These are phyloP conservation scores for Nitzschia sp. DNA, from an alignment of 108 stramenopile genomes.

Conservation along the genomic window DNA sequence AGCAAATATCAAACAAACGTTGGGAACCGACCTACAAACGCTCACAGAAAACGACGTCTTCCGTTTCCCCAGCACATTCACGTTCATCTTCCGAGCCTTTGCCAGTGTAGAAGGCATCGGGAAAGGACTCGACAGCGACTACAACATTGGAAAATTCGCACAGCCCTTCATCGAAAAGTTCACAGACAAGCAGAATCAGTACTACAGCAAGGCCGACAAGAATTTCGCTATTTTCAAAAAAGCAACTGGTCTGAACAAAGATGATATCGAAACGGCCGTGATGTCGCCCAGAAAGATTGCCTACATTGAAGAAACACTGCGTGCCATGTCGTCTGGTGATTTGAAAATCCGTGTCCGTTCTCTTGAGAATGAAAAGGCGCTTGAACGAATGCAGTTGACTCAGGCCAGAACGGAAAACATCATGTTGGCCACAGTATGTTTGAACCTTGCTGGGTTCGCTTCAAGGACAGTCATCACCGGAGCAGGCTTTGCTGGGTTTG, in stretches of 20 bases:
- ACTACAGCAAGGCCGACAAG: slow-evolving; percentile 65
- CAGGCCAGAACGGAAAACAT: slow-evolving; percentile 80
- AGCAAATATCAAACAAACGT: slow-evolving; percentile 75
- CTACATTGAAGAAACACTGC: slow-evolving; percentile 90
- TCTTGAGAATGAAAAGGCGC: slow-evolving; percentile 89
- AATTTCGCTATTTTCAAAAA: slow-evolving; percentile 70
- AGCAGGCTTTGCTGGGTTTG: slow-evolving; percentile 61
- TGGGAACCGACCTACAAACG: slow-evolving; percentile 85
- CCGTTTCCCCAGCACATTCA: slow-evolving; percentile 95
- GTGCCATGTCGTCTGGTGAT: slow-evolving; percentile 83
- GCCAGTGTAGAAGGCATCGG: slow-evolving; percentile 97
- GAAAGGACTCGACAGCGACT: slow-evolving; percentile 87
- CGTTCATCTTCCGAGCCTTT: slow-evolving; percentile 96
- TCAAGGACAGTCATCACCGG: slow-evolving; percentile 40
- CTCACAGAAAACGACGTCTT: slow-evolving; percentile 87
- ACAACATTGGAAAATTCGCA: slow-evolving; percentile 91
- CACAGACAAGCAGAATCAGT: slow-evolving; percentile 72
- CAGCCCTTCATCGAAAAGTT: slow-evolving; percentile 95
- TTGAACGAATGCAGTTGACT: slow-evolving; percentile 84
- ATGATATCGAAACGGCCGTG: slow-evolving; percentile 75
- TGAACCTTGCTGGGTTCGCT: slow-evolving; percentile 75
- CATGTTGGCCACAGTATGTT: slow-evolving; percentile 61
- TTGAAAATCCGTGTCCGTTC: slow-evolving; percentile 93
- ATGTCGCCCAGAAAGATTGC: slow-evolving; percentile 83
- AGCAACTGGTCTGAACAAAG: slow-evolving; percentile 82